Conservation (phyloP, 495 filamentous ascomycete genomes). For the Aspergillus cavernicola region DNA sequence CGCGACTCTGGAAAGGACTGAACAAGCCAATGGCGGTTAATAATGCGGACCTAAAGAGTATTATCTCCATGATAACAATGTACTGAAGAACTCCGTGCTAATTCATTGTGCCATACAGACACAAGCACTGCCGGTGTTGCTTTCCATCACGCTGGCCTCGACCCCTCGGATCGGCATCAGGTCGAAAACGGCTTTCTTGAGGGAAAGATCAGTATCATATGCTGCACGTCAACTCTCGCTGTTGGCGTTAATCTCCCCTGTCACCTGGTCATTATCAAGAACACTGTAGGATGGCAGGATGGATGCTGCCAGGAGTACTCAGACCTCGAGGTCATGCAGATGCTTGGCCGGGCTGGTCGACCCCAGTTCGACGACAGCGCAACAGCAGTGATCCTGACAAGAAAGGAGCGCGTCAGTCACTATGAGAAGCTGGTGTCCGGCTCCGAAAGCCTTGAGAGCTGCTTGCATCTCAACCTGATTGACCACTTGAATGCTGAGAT, state of each 20-base stretch:
- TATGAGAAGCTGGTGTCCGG: conserved; percentile 86
- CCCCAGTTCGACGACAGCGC: conserved; percentile 90
- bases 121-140: conserved; percentile 70
- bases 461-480: conserved; percentile 80
- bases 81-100: background rate
- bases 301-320: conserved; percentile 70
- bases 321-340: conserved; percentile 96
- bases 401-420: conserved; percentile 57
- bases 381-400: conserved; percentile 83
- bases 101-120: conserved; percentile 37
- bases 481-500: conserved; percentile 96
- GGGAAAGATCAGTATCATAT: conserved; percentile 81
- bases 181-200: conserved; percentile 72
- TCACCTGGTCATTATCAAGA: conserved; percentile 90
- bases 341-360: conserved; percentile 89
- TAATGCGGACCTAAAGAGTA: conserved; percentile 61
- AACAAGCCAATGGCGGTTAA: conserved; percentile 50
- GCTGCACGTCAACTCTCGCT: conserved; percentile 91
- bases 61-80: background rate
- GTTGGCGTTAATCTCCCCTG: conserved; percentile 94
- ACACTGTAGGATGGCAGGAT: conserved; percentile 70
- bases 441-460: conserved; percentile 80
- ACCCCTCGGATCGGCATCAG: conserved; percentile 61
- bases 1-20: conserved; percentile 68
- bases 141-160: conserved; percentile 90